These are phyloP conservation scores for Cercospora brassicicola DNA, from an alignment of 2,329 filamentous ascomycete species.

Conservation along the genomic window DNA sequence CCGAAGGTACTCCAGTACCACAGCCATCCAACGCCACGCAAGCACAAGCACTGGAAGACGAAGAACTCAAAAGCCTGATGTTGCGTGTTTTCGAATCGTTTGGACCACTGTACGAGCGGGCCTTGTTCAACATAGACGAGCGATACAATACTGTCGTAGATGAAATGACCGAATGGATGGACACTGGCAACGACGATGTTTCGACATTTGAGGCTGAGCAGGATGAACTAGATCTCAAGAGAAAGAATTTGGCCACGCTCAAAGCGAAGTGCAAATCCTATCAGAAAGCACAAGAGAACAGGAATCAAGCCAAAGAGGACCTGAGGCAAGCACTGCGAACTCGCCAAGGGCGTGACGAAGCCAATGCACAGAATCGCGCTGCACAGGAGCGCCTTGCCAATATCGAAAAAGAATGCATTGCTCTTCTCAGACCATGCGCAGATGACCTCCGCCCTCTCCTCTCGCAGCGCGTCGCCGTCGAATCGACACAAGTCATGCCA, in stretches of 20 bases:
- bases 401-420: conserved; percentile 32
- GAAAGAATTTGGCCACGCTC: conserved; percentile 24
- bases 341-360: conserved; percentile 21
- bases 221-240: conserved; percentile 23
- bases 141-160: conserved; percentile 26
- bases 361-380: conserved; percentile 31
- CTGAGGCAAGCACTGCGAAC: conserved; percentile 29
- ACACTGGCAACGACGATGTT: conserved; percentile 25
- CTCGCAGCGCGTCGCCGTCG: conserved; percentile 28
- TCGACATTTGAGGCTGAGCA: conserved; percentile 23
- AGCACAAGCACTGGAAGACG: conserved; percentile 11
- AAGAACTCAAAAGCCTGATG: conserved; percentile 15
- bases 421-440: conserved; percentile 28
- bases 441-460: conserved; percentile 27
- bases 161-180: conserved; percentile 27
- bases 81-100: conserved; percentile 29
- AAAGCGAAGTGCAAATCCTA: conserved; percentile 24
- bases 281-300: conserved; percentile 27
- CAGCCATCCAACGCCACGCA: conserved; percentile 22
- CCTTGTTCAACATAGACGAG: conserved; percentile 20
- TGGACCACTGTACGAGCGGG: conserved; percentile 20
- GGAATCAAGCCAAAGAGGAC: conserved; percentile 25
- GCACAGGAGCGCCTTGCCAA: conserved; percentile 28
- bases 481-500: conserved; percentile 33
- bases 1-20: conserved; percentile 7